Percentiles rank a stretch among this genome's conserved stretches.
Conservation (phyloP, 805 yeast genomes). For the Zygoascus ofunaensis region DNA sequence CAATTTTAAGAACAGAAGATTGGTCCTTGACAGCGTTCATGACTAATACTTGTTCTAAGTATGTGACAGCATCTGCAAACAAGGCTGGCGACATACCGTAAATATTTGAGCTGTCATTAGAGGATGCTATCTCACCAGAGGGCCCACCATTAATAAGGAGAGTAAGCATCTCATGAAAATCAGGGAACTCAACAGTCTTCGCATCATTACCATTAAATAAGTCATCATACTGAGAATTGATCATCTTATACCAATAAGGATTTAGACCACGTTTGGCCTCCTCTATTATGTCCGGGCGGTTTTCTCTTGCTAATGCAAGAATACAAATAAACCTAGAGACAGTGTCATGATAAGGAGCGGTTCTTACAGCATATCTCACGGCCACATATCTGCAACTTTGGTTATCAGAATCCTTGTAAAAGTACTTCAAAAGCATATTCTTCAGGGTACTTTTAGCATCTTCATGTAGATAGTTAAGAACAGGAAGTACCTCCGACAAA, state of each 20-base stretch:
- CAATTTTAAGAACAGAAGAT: conserved; percentile 50
- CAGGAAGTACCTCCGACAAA: conserved; percentile 48
- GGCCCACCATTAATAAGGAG: neutral
- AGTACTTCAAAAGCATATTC: conserved; percentile 28
- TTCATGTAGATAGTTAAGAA: conserved; percentile 29
- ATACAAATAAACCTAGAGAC: conserved; percentile 61
- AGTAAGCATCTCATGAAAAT: conserved; percentile 33
- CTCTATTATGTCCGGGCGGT: conserved; percentile 65
- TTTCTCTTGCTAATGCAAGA: conserved; percentile 47
- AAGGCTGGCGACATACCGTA: conserved; percentile 12
- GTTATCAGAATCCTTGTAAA: conserved; percentile 33
- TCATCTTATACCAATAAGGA: conserved; percentile 67
- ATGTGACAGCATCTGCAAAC: conserved; percentile 37
- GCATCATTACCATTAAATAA: neutral
- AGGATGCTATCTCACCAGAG: conserved; percentile 19
- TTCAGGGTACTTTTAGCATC: conserved; percentile 38
- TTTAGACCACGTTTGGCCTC: conserved; percentile 74
- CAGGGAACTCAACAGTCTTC: conserved; percentile 42
- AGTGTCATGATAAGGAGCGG: conserved; percentile 58
- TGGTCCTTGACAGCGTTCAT: conserved; percentile 52
- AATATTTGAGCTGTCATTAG: neutral
- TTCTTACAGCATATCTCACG: conserved; percentile 52
- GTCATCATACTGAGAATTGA: conserved; percentile 32
- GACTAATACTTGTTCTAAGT: conserved; percentile 49
- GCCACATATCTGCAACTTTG: conserved; percentile 55